These are phyloP conservation scores for Solanum infundibuliforme DNA, from an alignment of 257 asterid species.

Conservation along the genomic window DNA sequence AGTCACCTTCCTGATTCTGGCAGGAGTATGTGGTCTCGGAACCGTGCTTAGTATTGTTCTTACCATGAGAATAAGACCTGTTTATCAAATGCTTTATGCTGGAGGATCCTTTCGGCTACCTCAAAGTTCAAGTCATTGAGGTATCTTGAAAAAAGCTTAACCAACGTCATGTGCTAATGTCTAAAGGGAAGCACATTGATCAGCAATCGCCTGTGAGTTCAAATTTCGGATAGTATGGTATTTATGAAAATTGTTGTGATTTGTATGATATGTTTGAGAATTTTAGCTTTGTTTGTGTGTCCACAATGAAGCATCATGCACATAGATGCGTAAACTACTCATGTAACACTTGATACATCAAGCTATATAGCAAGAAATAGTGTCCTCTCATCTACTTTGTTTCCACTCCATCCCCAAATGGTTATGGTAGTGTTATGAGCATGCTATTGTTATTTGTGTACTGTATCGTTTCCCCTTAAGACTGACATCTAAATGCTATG, in stretches of 20 bases:
- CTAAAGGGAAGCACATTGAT: neutral
- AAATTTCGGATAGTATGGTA: neutral
- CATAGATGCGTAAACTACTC: neutral
- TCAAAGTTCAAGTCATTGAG: conserved; percentile 26
- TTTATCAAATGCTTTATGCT: conserved; percentile 55
- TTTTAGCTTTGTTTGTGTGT: neutral
- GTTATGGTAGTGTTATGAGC: neutral
- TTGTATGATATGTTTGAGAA: neutral
- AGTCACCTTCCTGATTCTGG: conserved; percentile 43
- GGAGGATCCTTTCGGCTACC: conserved; percentile 60
- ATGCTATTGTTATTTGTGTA: neutral
- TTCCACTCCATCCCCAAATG: neutral
- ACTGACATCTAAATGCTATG: neutral
- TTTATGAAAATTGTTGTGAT: neutral
- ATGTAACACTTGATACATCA: neutral
- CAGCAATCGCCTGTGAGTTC: neutral
- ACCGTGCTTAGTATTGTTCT: conserved; percentile 35
- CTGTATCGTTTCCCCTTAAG: neutral
- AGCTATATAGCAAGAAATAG: neutral
- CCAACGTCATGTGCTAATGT: neutral
- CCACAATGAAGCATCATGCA: neutral
- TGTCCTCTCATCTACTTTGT: neutral
- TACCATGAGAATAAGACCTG: conserved; percentile 47
- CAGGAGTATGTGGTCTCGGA: conserved; percentile 49
- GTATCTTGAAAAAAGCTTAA: neutral